Percentiles rank a stretch among this genome's conserved stretches.
Conservation (phyloP, 352 stramenopile genomes). For the Lagenidium sp. region DNA sequence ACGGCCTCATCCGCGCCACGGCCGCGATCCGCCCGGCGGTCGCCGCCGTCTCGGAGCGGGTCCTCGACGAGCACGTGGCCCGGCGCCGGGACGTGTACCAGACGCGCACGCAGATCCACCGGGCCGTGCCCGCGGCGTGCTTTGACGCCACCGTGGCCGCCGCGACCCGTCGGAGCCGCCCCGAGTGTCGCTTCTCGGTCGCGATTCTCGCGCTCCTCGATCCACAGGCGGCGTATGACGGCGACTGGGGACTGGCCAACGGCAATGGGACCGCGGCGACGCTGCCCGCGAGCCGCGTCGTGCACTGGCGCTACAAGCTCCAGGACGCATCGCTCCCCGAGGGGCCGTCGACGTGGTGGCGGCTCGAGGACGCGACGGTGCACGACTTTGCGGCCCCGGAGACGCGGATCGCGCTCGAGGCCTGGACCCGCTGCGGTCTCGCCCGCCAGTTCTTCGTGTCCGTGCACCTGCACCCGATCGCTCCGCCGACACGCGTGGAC, state of each 20-base stretch:
- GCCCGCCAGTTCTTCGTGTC: constrained; percentile 35
- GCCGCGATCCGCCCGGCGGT: neutral
- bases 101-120: constrained; percentile 1
- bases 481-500: no score
- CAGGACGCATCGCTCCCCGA: constrained; percentile 3
- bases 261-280: neutral
- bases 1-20: neutral
- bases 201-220: no score
- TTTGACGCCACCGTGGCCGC: no score
- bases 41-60: neutral
- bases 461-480: constrained; percentile 46
- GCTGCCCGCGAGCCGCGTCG: neutral
- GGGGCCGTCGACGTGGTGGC: neutral
- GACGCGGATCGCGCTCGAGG: constrained; percentile 20
- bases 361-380: neutral
- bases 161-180: no score
- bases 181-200: no score
- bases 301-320: constrained; percentile 7
- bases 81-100: neutral
- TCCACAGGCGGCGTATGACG: no score
- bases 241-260: neutral
- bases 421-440: constrained; percentile 46
- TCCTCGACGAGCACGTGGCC: constrained; percentile 5
- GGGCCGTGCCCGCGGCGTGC: neutral
- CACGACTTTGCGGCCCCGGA: constrained; percentile 2